Evolutionary conservation across 2,329 filamentous ascomycete genomes (phyloP).

Genomic region (Beauveria brongniartii): DNA sequence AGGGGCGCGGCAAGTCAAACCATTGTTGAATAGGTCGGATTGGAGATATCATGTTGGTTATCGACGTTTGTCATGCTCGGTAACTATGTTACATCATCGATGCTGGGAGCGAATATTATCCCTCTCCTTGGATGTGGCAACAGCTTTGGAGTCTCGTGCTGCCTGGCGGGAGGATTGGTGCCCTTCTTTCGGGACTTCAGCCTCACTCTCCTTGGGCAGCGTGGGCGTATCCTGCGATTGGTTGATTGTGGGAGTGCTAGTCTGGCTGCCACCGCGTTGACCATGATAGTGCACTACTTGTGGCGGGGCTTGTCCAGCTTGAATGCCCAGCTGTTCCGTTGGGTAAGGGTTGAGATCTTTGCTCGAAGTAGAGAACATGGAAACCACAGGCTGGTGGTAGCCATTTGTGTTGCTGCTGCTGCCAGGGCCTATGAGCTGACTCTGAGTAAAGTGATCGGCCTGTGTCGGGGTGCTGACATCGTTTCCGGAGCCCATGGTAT

Average conservation of each 20-base stretch:
- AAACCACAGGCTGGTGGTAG: conserved; percentile 61
- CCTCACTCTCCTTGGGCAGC: conserved; percentile 41
- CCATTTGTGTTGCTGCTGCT: conserved; percentile 43
- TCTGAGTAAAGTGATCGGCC: conserved; percentile 42
- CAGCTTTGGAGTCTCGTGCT: background rate
- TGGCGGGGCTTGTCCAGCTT: conserved; percentile 54
- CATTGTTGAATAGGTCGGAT: background rate
- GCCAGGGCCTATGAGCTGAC: conserved; percentile 36
- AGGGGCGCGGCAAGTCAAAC: too few species aligned
- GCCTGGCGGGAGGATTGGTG: background rate
- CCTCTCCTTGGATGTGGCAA: background rate
- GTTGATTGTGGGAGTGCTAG: conserved; percentile 53
- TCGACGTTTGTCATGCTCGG: background rate
- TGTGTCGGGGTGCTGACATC: conserved; percentile 55
- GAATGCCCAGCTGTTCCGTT: conserved; percentile 54
- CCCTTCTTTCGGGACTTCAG: conserved; percentile 20
- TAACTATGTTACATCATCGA: background rate
- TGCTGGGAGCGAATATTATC: conserved; percentile 3
- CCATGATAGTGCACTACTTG: conserved; percentile 62
- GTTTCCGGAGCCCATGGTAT: conserved; percentile 43
- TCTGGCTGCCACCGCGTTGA: conserved; percentile 58
- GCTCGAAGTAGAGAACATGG: conserved; percentile 62
- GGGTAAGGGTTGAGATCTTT: conserved; percentile 62
- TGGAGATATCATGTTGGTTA: background rate
- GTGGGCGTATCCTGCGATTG: conserved; percentile 40